phyloP scores from a whole-genome alignment of 495 filamentous ascomycete genomes.

The Penicillium dipodomyicola region DNA sequence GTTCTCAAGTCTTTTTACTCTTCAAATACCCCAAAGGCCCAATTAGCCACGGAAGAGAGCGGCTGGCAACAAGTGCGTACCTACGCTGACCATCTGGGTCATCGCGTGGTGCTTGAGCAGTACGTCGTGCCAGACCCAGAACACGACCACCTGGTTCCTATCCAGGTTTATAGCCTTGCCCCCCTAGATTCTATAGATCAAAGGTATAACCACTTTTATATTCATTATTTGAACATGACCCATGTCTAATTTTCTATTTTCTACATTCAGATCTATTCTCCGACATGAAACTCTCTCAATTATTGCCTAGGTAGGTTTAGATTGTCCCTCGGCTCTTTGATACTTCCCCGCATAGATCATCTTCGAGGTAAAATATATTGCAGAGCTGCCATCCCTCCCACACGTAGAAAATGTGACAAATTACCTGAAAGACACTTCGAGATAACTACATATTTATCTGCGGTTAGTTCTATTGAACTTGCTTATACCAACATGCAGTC shows the following conservation, averaged over 20 bases:
- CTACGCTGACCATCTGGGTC: too few relatives aligned
- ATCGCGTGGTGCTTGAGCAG: too few relatives aligned
- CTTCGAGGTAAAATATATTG: neutral
- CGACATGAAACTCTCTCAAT: neutral
- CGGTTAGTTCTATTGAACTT: neutral
- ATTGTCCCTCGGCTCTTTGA: conserved; percentile 15
- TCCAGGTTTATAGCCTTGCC: too few relatives aligned
- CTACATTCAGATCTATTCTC: neutral
- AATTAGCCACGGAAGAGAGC: too few relatives aligned
- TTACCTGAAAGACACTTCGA: neutral
- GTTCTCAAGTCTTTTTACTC: too few relatives aligned
- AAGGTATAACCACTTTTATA: neutral
- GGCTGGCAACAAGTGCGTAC: too few relatives aligned
- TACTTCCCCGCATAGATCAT: conserved; percentile 22
- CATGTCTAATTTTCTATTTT: neutral
- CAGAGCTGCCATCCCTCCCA: neutral
- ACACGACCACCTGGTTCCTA: too few relatives aligned
- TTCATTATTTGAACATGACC: neutral
- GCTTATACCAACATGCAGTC: neutral
- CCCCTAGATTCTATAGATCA: too few relatives aligned
- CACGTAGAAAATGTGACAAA: neutral
- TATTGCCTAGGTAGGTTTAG: neutral
- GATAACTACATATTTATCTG: neutral
- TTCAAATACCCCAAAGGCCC: too few relatives aligned
- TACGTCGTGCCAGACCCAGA: too few relatives aligned